Evolutionary conservation across 495 filamentous ascomycete genomes (phyloP), one percentile per base, ranked within the genome.

Genomic region (Melanomma pulvis-pyrius): DNA sequence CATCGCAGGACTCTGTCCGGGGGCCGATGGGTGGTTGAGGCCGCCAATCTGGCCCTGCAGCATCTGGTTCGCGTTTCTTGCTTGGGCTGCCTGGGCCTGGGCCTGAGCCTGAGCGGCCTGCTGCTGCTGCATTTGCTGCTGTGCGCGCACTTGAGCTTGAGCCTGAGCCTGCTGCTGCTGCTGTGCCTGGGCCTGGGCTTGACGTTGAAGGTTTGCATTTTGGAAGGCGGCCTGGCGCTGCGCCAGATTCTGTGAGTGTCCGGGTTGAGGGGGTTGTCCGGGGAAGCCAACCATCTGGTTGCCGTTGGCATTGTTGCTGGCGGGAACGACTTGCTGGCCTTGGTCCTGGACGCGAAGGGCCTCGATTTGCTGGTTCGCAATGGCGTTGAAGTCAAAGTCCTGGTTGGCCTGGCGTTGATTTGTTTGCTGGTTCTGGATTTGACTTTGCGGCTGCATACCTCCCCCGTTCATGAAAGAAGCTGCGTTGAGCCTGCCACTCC

Each of bases 291-390:
- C 72, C 26, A 70, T 71, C 54, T 79, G 79, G 47, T 80, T 79
- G 61, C 80, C 79, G 55, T 80, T 75, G 24, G 79, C 25, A 76
- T 83, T 74, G 79, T 80, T 80, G 68, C 86, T 89, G 19, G 86
- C 87, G 11, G 87, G 87, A 12, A 90, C 87, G 24, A 90, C 87
- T 48, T 84, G 74, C 64, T 88, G 85, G 25, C 87, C 87, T 51
- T 83, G 82, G 74, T 88, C 84, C 73, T 87, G 84, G n/a, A 81
- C 82, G 25, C 85, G 84, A 55, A 85, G 70, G 15, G 83, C 87
- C 68, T 86, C 84, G 28, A 82, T 83, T 74, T 88, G 87, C 70
- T 88, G 86, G 25, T 82, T 84, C 56, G 85, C 76, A 12, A 88
- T 79, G 47, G 83, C 83, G 58, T 82, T 80, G 60, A 85, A 78